Conservation (phyloP, 2,329 filamentous ascomycete species). For the Aspergillus sp. region DNA sequence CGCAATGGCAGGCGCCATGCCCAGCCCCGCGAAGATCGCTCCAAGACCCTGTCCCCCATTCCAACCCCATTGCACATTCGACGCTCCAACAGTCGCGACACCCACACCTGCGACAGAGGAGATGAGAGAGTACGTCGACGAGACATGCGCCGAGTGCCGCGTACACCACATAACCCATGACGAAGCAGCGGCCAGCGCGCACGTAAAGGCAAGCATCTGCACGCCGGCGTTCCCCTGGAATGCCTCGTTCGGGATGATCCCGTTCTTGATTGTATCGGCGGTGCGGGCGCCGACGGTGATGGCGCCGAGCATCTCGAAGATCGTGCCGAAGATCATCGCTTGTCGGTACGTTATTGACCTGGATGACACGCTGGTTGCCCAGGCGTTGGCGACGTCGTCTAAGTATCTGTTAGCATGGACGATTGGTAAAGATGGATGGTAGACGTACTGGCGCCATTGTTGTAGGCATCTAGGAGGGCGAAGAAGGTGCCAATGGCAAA, state of each 20-base stretch:
- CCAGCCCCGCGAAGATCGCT: slow-evolving; percentile 63
- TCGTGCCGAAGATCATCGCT: slow-evolving; percentile 51
- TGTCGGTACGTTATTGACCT: slow-evolving; percentile 54
- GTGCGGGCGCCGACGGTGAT: slow-evolving; percentile 67
- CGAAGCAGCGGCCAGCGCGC: slow-evolving; percentile 32
- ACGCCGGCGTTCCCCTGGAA: slow-evolving; percentile 64
- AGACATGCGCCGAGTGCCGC: slow-evolving; percentile 69
- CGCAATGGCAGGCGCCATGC: slow-evolving; percentile 69
- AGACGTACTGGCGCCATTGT: slow-evolving; percentile 73
- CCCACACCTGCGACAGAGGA: slow-evolving; percentile 69
- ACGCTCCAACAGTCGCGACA: slow-evolving; percentile 64
- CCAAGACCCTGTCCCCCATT: slow-evolving; percentile 66
- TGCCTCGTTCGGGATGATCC: slow-evolving; percentile 62
- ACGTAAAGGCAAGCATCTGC: slow-evolving; percentile 60
- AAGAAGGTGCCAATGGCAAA: slow-evolving; percentile 75
- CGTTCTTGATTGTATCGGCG: slow-evolving; percentile 77
- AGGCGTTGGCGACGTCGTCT: slow-evolving; percentile 80
- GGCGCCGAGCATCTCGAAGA: slow-evolving; percentile 69
- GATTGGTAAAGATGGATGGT: neutral
- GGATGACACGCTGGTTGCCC: slow-evolving; percentile 80
- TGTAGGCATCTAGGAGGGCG: slow-evolving; percentile 74
- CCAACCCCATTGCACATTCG: slow-evolving; percentile 68
- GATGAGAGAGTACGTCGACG: slow-evolving; percentile 70
- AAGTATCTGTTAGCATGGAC: neutral
- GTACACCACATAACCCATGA: slow-evolving; percentile 81